Base-by-base conservation (phyloP, 768 basidiomycete species). In the Psilocybe cubensis region DNA sequence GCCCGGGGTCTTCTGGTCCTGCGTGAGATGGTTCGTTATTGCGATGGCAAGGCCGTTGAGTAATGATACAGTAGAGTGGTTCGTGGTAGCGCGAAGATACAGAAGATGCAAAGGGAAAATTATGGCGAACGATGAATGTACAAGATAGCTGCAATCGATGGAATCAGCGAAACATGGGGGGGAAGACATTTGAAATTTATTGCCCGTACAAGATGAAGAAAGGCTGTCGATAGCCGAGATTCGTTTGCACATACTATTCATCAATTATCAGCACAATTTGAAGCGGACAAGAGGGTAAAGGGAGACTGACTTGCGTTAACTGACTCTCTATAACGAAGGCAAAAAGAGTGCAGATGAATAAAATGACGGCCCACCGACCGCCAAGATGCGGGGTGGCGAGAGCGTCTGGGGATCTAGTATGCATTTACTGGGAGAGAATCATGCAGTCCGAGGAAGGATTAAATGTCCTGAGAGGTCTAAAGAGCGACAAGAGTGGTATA, bases 191-290 rank as follows among this genome's bases (percentile, higher is more conserved):
- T 35, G 8, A 42, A 69, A 38, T 38, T 38, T 17, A 4, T 6
- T 11, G n/a, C n/a, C n/a, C 90, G 59, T 65, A 92, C 92, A 95
- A 92, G 59, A 93, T 77, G 66, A 98, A 89, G 79, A 87, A 96
- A 0, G 96, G 92, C 57, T 97, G 92, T 51, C 86, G 80, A 74
- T 91, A 99, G 29, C 78, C 84, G 27, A 93, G 74, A 1, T 79
- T 81, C 1, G 85, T 85, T 70, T 94, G 91, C 12, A 96, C 85
- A 73, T 94, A 88, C 92, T 94, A 41, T 24, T 48, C 45, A 58
- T 62, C 31, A 57, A 49, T 57, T 38, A 33, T 38, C n/a, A 41
- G 54, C 43, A 54, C 35, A 50, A 52, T 35, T 28, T 14, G 44
- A 25, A 23, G 11, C 23, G 24, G n/a, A 20, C 27, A n/a, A 46